These are phyloP conservation scores for Hypericum androsaemum DNA, from an alignment of 345 rosid genomes.

Conservation along the genomic window DNA sequence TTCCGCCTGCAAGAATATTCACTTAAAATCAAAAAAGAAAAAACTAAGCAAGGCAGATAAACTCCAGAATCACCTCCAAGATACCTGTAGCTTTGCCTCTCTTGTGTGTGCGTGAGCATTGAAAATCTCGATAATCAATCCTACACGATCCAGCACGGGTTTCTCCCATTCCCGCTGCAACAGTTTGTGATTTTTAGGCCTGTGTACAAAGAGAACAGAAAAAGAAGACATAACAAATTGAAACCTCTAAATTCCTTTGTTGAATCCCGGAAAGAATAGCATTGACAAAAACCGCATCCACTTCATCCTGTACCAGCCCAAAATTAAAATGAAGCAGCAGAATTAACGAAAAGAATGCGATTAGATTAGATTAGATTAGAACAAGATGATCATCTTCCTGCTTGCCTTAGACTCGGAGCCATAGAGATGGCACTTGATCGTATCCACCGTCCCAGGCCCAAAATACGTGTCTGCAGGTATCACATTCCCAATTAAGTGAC, in stretches of 20 bases:
- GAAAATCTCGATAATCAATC: slow-evolving; percentile 88
- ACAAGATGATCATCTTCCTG: neutral
- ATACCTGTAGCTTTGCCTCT: slow-evolving; percentile 90
- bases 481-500: neutral
- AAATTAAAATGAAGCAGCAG: slow-evolving; percentile 8
- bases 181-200: neutral
- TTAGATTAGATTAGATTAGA: neutral
- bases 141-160: slow-evolving; percentile 87
- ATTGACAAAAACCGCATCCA: slow-evolving; percentile 88
- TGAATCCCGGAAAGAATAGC: slow-evolving; percentile 63
- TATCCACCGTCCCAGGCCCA: slow-evolving; percentile 69
- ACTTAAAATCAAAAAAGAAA: slow-evolving; percentile 6
- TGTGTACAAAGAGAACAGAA: neutral
- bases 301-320: slow-evolving; percentile 38
- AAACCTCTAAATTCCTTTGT: slow-evolving; percentile 81
- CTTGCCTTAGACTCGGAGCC: slow-evolving; percentile 66
- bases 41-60: neutral
- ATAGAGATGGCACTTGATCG: slow-evolving; percentile 50
- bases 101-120: slow-evolving; percentile 92
- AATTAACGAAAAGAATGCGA: neutral
- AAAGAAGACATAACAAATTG: neutral
- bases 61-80: slow-evolving; percentile 5
- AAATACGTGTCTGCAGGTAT: slow-evolving; percentile 53
- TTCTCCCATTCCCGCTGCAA: slow-evolving; percentile 60
- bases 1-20: slow-evolving; percentile 46